Percentiles rank a stretch among this genome's conserved stretches.
These are phyloP conservation scores for Blakeslea trispora DNA, from an alignment of 371 early-diverging fungal genomes.

Conservation along the genomic window DNA sequence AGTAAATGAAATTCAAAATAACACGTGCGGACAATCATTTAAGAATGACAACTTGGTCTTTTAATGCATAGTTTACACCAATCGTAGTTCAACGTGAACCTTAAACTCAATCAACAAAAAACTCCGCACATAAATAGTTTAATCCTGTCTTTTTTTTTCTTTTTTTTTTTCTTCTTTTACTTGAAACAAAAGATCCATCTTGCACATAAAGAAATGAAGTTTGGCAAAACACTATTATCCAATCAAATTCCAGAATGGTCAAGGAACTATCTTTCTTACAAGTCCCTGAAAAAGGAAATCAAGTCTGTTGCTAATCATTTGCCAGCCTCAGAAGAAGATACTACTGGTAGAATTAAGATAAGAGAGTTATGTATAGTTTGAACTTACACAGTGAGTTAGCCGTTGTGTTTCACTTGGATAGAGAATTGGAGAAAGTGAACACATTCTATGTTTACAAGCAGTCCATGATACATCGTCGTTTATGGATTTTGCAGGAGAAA, in stretches of 20 bases:
- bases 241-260: constrained; percentile 77
- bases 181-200: no score
- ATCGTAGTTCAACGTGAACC: no score
- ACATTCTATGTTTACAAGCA: constrained; percentile 64
- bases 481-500: constrained; percentile 63
- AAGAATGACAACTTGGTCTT: no score
- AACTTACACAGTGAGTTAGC: constrained; percentile 32
- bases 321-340: constrained; percentile 39
- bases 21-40: no score
- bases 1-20: no score
- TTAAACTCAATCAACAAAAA: neutral
- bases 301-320: constrained; percentile 50
- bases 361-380: no score
- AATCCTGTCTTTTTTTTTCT: no score
- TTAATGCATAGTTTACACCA: no score
- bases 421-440: constrained; percentile 72
- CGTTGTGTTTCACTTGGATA: constrained; percentile 64
- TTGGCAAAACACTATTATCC: constrained; percentile 64
- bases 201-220: constrained; percentile 61
- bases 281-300: constrained; percentile 67
- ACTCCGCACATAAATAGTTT: no score
- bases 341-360: constrained; percentile 36
- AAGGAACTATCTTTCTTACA: constrained; percentile 66
- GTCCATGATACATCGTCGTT: constrained; percentile 59
- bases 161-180: no score